phyloP scores from a whole-genome alignment of 2,329 filamentous ascomycete genomes.

The Fusarium verrucosum region DNA sequence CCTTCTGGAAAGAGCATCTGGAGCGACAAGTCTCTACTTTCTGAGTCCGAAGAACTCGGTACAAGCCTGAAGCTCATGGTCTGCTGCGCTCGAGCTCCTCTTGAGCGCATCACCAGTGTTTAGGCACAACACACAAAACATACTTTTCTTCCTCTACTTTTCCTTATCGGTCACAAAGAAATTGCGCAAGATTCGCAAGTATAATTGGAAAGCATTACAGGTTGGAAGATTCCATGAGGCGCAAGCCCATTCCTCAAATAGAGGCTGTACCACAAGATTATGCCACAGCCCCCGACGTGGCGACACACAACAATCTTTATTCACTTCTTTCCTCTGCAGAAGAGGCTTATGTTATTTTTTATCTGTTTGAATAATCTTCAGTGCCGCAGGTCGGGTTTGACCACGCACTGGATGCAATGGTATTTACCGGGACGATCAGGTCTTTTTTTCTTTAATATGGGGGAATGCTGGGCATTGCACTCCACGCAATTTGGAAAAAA shows the following conservation, averaged over 20 bases:
- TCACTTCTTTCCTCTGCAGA: conserved; percentile 4
- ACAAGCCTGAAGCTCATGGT: conserved; percentile 92
- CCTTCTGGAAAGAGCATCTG: conserved; percentile 71
- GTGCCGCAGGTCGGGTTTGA: conserved; percentile 45
- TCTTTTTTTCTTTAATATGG: conserved; percentile 27
- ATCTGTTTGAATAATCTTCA: conserved; percentile 31
- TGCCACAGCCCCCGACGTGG: conserved; percentile 7
- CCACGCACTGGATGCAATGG: conserved; percentile 45
- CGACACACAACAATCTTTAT: background rate
- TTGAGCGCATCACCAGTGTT: conserved; percentile 60
- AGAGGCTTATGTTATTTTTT: conserved; percentile 2
- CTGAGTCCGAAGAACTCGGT: conserved; percentile 85
- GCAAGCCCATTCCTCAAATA: conserved; percentile 35
- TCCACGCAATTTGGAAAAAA: conserved; percentile 16
- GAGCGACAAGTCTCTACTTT: conserved; percentile 76
- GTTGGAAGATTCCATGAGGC: conserved; percentile 42
- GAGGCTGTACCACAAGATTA: conserved; percentile 23
- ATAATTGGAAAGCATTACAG: conserved; percentile 37
- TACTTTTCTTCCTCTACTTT: conserved; percentile 28
- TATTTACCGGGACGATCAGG: conserved; percentile 35
- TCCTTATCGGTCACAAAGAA: conserved; percentile 22
- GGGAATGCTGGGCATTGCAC: conserved; percentile 43
- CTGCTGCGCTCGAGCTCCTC: conserved; percentile 86
- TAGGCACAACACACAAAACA: conserved; percentile 40
- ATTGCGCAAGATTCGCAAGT: conserved; percentile 16